Evolutionary conservation across 2,329 filamentous ascomycete species (phyloP), one percentile per base, ranked within the genome.

Genomic region (Nemania sp.): DNA sequence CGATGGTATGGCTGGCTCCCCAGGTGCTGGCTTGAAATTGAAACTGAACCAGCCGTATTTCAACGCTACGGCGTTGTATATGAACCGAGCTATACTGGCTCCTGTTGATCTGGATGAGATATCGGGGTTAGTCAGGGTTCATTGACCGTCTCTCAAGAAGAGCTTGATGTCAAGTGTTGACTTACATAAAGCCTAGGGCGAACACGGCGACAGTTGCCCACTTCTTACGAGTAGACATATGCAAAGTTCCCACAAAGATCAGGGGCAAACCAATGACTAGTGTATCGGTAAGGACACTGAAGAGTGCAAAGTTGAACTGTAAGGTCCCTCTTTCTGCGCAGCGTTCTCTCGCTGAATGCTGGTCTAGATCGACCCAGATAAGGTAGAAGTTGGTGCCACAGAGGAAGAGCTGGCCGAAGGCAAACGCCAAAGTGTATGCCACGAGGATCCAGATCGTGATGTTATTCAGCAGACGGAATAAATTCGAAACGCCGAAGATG

Each of bases 381-480:
- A 56, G 54, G 14, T 55, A 44, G 54, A 56, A 56, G 26, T 53
- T 34, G 24, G 42, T 48, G 5, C 51, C 51, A 37, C 55, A 57
- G 3, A 57, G 36, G 31, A 48, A 57, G 2, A 49, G 46, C 34
- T 47, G 41, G 14, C 31, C 43, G 3, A 57, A 26, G 12, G 33
- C 23, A 24, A 54, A 54, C 2, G 23, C 31, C 9, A 48, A 6
- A 28, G 15, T 39, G 14, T 49, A 57, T 9, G 36, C 36, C 12
- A 54, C 31, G 7, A 51, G 41, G 1, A 56, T 24, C 8, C 11
- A n/a, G 22, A 51, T 57, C 7, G 22, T 26, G 7, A 40, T 22
- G 24, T 52, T 40, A 17, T 54, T 57, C 22, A 52, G 9, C 20
- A 12, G 19, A 3, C 51, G 42, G 22, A 57, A 57, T 6, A 4